phyloP scores from a whole-genome alignment of 1,284 basidiomycete species.

The Trichosporon sp. region DNA sequence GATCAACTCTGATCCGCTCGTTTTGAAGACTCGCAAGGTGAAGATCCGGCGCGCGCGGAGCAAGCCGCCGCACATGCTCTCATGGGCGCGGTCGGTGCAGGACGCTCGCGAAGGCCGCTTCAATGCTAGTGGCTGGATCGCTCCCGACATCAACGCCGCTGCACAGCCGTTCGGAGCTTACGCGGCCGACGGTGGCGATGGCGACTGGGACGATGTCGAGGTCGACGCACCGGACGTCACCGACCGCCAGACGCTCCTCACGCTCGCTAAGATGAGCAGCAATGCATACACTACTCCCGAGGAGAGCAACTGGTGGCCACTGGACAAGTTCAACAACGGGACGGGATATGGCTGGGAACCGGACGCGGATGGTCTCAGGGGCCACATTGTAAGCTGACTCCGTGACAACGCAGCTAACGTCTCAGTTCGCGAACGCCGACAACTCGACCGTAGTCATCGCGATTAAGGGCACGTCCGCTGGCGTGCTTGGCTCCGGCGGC shows the following conservation, averaged over 20 bases:
- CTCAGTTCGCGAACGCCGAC: conserved; percentile 65
- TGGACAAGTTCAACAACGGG: conserved; percentile 61
- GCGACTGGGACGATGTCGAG: conserved; percentile 52
- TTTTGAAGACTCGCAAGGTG: conserved; percentile 29
- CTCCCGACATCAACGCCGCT: not conserved
- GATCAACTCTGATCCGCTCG: not conserved
- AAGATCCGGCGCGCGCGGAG: conserved; percentile 34
- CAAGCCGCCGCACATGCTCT: conserved; percentile 36
- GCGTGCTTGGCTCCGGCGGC: conserved; percentile 70
- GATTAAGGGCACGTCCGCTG: conserved; percentile 89
- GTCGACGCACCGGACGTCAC: conserved; percentile 58
- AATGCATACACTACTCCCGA: conserved; percentile 72
- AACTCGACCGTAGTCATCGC: conserved; percentile 82
- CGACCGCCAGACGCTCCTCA: conserved; percentile 67
- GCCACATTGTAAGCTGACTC: conserved; percentile 59
- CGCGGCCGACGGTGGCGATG: conserved; percentile 6
- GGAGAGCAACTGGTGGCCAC: conserved; percentile 69
- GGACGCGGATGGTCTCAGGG: conserved; percentile 78
- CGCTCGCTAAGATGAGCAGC: conserved; percentile 88
- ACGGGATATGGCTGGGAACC: conserved; percentile 89
- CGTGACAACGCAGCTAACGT: not conserved
- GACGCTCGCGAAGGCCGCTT: conserved; percentile 14
- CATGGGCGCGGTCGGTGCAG: conserved; percentile 29
- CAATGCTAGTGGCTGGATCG: conserved; percentile 14
- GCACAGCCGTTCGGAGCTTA: not conserved